Conservation (phyloP, 1,284 basidiomycete genomes). For the Puccinia polysora region DNA sequence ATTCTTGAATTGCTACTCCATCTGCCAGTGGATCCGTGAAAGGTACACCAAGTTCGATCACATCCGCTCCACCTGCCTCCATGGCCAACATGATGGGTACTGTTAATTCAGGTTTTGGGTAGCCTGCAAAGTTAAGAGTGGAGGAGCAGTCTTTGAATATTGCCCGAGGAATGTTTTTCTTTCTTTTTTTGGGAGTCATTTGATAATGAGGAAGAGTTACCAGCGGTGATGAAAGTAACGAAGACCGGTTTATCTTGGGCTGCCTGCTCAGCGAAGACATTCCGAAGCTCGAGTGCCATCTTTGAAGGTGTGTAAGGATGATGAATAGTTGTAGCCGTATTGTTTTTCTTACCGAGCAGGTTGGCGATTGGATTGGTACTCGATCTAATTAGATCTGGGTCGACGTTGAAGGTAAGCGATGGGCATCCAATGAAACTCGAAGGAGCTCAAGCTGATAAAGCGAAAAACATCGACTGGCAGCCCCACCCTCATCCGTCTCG, state of each 20-base stretch:
- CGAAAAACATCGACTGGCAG: too few species aligned
- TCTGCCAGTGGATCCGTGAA: conserved; percentile 97
- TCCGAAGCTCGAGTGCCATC: too few species aligned
- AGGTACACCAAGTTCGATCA: conserved; percentile 92
- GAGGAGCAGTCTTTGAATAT: not conserved
- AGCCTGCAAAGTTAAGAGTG: conserved; percentile 46
- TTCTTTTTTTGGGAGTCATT: conserved; percentile 64
- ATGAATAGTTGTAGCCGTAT: too few species aligned
- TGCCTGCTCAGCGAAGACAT: conserved; percentile 43
- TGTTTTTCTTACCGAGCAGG: too few species aligned
- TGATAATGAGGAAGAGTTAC: conserved; percentile 52
- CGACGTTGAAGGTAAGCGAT: too few species aligned
- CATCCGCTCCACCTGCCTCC: conserved; percentile 85
- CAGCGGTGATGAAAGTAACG: conserved; percentile 79
- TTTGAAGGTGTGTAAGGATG: too few species aligned
- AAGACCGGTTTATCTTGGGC: conserved; percentile 48
- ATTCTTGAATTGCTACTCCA: conserved; percentile 82
- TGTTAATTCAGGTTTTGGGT: conserved; percentile 60
- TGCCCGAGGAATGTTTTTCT: not conserved
- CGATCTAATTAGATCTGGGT: too few species aligned
- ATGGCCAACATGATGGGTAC: conserved; percentile 83
- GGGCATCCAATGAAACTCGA: too few species aligned
- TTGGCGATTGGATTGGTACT: too few species aligned
- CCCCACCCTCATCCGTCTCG: too few species aligned
- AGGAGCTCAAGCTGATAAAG: too few species aligned